phyloP scores from a whole-genome alignment of 78 protist genomes.

The Protostelium mycophagum region DNA sequence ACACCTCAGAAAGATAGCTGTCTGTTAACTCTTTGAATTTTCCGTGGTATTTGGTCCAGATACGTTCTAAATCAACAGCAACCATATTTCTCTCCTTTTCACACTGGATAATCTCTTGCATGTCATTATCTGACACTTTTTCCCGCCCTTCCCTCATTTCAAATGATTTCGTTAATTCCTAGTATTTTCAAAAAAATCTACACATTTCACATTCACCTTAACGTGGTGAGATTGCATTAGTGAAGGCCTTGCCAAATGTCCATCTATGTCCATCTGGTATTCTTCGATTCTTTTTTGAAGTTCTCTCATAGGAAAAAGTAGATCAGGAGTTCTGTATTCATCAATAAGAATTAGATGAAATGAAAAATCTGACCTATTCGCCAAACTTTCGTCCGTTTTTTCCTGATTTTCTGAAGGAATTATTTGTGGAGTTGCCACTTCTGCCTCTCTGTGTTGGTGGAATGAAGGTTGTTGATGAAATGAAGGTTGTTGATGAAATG shows the following conservation, averaged over 20 bases:
- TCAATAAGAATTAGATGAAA: no score
- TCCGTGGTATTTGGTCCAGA: neutral
- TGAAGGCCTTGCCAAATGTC: neutral
- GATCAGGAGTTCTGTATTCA: no score
- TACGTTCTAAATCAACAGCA: neutral
- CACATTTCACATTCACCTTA: neutral
- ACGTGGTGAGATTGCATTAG: neutral
- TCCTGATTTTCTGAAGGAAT: no score
- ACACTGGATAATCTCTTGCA: neutral
- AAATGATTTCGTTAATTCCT: neutral
- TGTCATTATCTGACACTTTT: neutral
- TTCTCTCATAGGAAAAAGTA: no score
- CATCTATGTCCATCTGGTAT: no score
- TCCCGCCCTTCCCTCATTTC: neutral
- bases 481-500: neutral
- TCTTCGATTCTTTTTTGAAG: no score
- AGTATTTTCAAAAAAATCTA: neutral
- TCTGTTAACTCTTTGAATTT: neutral
- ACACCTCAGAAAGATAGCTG: neutral
- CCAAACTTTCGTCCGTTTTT: no score
- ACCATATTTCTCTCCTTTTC: neutral
- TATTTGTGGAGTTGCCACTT: no score
- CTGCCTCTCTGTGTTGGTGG: no score
- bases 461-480: no score
- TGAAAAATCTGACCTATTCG: no score